Evolutionary conservation across 106 monocot genomes (phyloP).

Genomic region (Dendrobium catenatum): DNA sequence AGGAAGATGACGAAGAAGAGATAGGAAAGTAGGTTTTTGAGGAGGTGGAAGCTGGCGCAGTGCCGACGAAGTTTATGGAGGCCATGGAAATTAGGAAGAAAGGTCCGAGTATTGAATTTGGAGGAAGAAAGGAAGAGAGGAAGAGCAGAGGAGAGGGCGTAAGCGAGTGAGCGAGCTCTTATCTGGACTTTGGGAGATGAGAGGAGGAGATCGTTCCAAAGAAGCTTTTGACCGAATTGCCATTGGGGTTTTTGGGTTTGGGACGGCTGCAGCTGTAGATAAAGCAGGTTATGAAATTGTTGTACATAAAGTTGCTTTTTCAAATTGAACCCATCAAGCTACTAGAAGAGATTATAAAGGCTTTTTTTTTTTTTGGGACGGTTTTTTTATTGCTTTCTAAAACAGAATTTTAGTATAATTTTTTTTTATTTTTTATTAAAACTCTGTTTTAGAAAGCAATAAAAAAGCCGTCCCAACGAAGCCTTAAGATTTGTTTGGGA

Average conservation of each 20-base stretch:
- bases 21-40: constrained; percentile 9
- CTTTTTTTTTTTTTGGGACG: too few species aligned
- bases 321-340: too few species aligned
- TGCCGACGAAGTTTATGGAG: constrained; percentile 12
- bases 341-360: too few species aligned
- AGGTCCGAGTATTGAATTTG: neutral
- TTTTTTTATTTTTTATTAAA: too few species aligned
- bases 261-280: too few species aligned
- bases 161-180: neutral
- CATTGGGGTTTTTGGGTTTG: neutral
- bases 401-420: too few species aligned
- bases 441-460: too few species aligned
- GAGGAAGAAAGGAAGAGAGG: neutral
- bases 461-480: too few species aligned
- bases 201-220: neutral
- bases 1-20: constrained; percentile 8
- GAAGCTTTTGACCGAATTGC: neutral
- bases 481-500: too few species aligned
- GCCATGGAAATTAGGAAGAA: constrained; percentile 1
- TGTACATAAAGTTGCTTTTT: too few species aligned
- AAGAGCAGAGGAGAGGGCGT: neutral
- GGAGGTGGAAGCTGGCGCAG: constrained; percentile 11
- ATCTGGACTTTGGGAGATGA: neutral
- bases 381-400: too few species aligned
- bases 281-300: too few species aligned